phyloP scores from a whole-genome alignment of 1,139 yeast genomes.

The Saccharomyces pastorianus region DNA sequence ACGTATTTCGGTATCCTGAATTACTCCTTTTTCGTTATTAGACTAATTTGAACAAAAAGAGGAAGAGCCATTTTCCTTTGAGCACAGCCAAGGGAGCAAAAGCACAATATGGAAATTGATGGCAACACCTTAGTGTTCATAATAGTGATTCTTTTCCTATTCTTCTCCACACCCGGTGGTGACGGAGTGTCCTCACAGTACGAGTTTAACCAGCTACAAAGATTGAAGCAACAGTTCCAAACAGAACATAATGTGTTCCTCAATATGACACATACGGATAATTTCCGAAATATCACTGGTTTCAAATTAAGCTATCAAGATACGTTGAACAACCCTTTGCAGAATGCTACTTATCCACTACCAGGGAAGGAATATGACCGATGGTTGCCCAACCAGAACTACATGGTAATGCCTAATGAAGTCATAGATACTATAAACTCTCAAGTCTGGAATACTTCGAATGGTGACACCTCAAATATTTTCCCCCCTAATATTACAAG shows the following conservation, averaged over 20 bases:
- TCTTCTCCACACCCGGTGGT: slow-evolving; percentile 58
- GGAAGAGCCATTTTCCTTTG: background rate
- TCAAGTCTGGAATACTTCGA: slow-evolving; percentile 19
- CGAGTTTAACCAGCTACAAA: slow-evolving; percentile 27
- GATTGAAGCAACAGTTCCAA: slow-evolving; percentile 18
- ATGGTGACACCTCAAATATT: slow-evolving; percentile 7
- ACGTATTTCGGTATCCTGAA: background rate
- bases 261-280: slow-evolving; percentile 40
- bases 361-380: slow-evolving; percentile 38
- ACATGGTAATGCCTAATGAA: slow-evolving; percentile 53
- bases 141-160: slow-evolving; percentile 25
- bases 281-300: slow-evolving; percentile 72
- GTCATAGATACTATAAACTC: slow-evolving; percentile 35
- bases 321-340: slow-evolving; percentile 37
- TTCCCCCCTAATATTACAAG: slow-evolving; percentile 30
- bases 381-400: slow-evolving; percentile 48
- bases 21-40: background rate
- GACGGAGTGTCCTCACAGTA: slow-evolving; percentile 38
- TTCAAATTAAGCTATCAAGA: slow-evolving; percentile 56
- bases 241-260: slow-evolving; percentile 32
- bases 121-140: slow-evolving; percentile 27
- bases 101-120: slow-evolving; percentile 25
- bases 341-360: slow-evolving; percentile 50
- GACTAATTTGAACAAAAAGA: background rate
- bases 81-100: background rate